phyloP scores from a whole-genome alignment of 192 early-diverging fungal genomes.

The Coemansia sp. region DNA sequence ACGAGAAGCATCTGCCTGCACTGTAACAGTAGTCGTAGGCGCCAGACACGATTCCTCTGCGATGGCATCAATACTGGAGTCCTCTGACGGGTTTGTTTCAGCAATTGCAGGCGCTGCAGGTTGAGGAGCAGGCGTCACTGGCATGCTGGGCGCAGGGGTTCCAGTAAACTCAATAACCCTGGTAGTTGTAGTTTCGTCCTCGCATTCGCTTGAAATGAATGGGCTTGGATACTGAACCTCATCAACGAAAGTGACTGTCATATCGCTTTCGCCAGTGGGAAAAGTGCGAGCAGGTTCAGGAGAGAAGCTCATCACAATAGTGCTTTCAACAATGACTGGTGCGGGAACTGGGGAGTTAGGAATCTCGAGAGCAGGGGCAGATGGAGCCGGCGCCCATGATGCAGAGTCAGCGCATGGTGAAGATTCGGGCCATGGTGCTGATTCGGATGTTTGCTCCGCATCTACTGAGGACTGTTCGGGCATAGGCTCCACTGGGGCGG shows the following conservation, averaged over 20 bases:
- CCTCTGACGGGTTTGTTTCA: neutral
- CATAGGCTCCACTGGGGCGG: constrained; percentile 8
- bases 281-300: no score
- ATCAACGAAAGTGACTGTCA: no score
- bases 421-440: neutral
- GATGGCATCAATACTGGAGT: constrained; percentile 4
- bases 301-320: no score
- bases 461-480: no score
- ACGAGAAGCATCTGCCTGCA: constrained; percentile 7
- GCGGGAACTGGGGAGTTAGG: no score
- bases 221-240: constrained; percentile 1
- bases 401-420: neutral
- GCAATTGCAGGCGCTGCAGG: constrained; percentile 3
- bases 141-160: constrained; percentile 16
- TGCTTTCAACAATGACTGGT: no score
- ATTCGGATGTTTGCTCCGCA: neutral
- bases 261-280: no score
- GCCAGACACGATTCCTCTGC: neutral
- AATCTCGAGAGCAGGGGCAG: no score
- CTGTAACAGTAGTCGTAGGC: constrained; percentile 11
- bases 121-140: constrained; percentile 11
- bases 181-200: neutral
- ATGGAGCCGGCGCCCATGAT: constrained; percentile 2
- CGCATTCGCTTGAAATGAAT: neutral
- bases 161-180: constrained; percentile 4